Conservation (phyloP, 2,329 filamentous ascomycete genomes). For the Xylaria sp. region DNA sequence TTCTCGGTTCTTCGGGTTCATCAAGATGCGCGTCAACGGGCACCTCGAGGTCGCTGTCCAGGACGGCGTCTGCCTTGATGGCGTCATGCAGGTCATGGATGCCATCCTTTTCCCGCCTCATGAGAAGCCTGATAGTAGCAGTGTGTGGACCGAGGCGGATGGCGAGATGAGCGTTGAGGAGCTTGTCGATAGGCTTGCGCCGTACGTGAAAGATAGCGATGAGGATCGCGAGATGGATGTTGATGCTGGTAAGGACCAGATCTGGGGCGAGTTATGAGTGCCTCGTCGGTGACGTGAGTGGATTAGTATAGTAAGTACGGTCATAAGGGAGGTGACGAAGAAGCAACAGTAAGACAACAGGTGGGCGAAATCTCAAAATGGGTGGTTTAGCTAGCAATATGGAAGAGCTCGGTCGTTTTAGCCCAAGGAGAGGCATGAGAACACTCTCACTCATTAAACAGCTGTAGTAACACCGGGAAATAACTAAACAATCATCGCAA, state of each 20-base stretch:
- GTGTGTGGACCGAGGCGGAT: constrained; percentile 66
- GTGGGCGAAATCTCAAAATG: background rate
- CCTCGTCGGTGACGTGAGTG: background rate
- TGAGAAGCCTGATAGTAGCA: constrained; percentile 52
- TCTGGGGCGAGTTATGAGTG: constrained; percentile 41
- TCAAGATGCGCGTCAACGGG: constrained; percentile 80
- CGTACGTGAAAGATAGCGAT: constrained; percentile 54
- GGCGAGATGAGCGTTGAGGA: constrained; percentile 51
- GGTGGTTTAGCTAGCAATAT: background rate
- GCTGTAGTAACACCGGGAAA: background rate
- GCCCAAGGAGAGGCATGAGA: background rate
- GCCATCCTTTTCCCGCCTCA: constrained; percentile 81
- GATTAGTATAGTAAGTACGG: background rate
- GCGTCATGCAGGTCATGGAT: constrained; percentile 82
- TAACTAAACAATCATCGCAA: background rate
- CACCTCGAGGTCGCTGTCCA: constrained; percentile 72
- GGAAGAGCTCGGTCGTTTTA: constrained; percentile 5
- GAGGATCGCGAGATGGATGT: background rate
- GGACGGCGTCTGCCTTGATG: constrained; percentile 80
- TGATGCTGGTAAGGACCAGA: constrained; percentile 23
- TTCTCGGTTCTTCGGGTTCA: constrained; percentile 72
- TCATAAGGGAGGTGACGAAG: background rate
- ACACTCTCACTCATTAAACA: constrained; percentile 14
- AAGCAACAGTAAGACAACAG: constrained; percentile 7
- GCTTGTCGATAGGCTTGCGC: constrained; percentile 43